Percentiles rank a stretch among this genome's conserved stretches.
Evolutionary conservation across 1,139 yeast species (phyloP).

Genomic region (Sugiyamaella xylanicola): DNA sequence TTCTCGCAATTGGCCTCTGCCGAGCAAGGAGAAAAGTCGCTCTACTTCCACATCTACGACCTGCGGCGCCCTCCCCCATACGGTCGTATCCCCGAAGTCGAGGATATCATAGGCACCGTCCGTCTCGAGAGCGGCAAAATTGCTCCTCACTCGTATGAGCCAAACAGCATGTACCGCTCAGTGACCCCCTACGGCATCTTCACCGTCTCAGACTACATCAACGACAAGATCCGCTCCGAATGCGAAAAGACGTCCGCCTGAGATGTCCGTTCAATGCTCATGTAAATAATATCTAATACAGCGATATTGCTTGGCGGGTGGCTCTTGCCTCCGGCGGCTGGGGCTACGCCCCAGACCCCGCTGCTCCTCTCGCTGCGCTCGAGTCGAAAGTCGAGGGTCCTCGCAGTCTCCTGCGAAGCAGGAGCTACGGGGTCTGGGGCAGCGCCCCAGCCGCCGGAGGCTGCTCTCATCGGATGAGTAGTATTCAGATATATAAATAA

Average conservation of each 20-base stretch:
- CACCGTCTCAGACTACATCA: conserved; percentile 57
- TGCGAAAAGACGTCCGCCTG: conserved; percentile 41
- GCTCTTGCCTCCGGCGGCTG: conserved; percentile 27
- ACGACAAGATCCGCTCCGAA: conserved; percentile 50
- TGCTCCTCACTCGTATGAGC: conserved; percentile 57
- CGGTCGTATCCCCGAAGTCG: conserved; percentile 72
- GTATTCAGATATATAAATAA: conserved; percentile 6
- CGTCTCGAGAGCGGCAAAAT: conserved; percentile 58
- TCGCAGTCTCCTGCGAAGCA: too few relatives aligned
- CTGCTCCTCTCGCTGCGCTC: not conserved
- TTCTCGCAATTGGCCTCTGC: conserved; percentile 65
- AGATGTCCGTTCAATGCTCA: too few relatives aligned
- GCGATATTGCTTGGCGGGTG: too few relatives aligned
- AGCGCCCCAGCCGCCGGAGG: not conserved
- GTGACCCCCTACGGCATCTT: conserved; percentile 60
- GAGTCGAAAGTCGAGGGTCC: too few relatives aligned
- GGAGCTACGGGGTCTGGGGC: not conserved
- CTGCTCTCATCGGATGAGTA: not conserved
- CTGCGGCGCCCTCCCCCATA: conserved; percentile 65
- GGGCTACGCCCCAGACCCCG: not conserved
- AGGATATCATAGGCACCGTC: conserved; percentile 72
- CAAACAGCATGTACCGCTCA: conserved; percentile 61
- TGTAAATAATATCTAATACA: too few relatives aligned
- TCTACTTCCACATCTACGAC: conserved; percentile 73
- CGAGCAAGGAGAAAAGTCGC: conserved; percentile 45